Conservation (phyloP, 1,139 yeast species). For the Saccharomyces hybrid region DNA sequence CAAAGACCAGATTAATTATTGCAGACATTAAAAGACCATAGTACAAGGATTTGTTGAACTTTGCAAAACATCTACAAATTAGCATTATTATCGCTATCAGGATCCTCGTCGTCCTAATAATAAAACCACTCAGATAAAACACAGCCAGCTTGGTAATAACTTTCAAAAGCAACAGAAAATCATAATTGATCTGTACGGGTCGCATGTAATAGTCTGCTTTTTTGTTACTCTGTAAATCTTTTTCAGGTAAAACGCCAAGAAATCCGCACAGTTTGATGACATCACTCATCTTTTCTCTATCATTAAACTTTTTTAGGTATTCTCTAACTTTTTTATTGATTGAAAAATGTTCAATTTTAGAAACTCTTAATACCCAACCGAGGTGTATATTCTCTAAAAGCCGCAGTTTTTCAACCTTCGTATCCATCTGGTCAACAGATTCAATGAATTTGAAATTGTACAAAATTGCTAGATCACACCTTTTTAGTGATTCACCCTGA, state of each 20-base stretch:
- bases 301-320: conserved; percentile 9
- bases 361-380: neutral
- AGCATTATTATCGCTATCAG: conserved; percentile 16
- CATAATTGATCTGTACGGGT: conserved; percentile 16
- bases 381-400: neutral
- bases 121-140: conserved; percentile 11
- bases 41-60: conserved; percentile 18
- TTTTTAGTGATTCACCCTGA: neutral
- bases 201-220: conserved; percentile 1
- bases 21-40: conserved; percentile 17
- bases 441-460: conserved; percentile 17
- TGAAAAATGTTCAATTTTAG: neutral
- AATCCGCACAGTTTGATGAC: conserved; percentile 60
- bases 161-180: conserved; percentile 18
- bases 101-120: conserved; percentile 15
- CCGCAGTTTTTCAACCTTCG: neutral
- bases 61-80: conserved; percentile 16
- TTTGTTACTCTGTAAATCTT: neutral
- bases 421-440: neutral
- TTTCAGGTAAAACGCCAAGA: conserved; percentile 15
- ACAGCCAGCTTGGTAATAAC: conserved; percentile 19
- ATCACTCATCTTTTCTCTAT: conserved; percentile 40
- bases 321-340: conserved; percentile 14
- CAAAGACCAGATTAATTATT: conserved; percentile 43
- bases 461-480: conserved; percentile 14